phyloP scores from a whole-genome alignment of 345 rosid species.

The Psidium guajava region DNA sequence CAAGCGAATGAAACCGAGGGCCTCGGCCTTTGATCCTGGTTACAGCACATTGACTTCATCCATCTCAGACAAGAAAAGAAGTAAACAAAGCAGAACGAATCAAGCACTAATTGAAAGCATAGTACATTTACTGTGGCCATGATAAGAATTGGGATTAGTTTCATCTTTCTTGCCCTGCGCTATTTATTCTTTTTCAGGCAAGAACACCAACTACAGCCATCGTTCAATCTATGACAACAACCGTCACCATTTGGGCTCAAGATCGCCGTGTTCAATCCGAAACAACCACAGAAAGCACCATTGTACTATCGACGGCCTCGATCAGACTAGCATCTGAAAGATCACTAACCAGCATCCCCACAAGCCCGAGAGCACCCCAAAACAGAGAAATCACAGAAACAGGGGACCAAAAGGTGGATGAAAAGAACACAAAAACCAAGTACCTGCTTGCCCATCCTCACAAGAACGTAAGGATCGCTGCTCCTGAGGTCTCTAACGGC shows the following conservation, averaged over 20 bases:
- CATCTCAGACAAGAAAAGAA: not conserved
- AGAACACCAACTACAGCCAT: not conserved
- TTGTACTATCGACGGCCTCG: not conserved
- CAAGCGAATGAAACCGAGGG: not conserved
- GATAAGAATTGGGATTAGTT: not conserved
- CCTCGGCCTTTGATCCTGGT: not conserved
- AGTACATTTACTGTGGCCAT: not conserved
- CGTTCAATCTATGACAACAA: not conserved
- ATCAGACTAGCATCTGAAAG: not conserved
- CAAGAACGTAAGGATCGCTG: slow-evolving; percentile 4
- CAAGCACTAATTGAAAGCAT: not conserved
- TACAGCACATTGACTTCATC: not conserved
- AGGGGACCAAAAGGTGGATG: not conserved
- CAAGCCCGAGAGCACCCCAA: not conserved
- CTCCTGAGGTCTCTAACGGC: slow-evolving; percentile 59
- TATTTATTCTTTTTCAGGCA: not conserved
- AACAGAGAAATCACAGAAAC: not conserved
- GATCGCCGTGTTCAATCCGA: not conserved
- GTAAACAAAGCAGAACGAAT: not conserved
- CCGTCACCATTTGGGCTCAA: not conserved
- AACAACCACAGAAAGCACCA: not conserved
- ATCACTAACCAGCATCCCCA: not conserved
- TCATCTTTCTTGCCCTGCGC: not conserved
- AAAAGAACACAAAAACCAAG: too few relatives aligned
- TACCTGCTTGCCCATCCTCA: slow-evolving; percentile 8